A percentile compares a stretch with the other conserved stretches of the same genome.
These are phyloP conservation scores for Fusarium scirpi DNA, from an alignment of 2,329 filamentous ascomycete species.

Conservation along the genomic window DNA sequence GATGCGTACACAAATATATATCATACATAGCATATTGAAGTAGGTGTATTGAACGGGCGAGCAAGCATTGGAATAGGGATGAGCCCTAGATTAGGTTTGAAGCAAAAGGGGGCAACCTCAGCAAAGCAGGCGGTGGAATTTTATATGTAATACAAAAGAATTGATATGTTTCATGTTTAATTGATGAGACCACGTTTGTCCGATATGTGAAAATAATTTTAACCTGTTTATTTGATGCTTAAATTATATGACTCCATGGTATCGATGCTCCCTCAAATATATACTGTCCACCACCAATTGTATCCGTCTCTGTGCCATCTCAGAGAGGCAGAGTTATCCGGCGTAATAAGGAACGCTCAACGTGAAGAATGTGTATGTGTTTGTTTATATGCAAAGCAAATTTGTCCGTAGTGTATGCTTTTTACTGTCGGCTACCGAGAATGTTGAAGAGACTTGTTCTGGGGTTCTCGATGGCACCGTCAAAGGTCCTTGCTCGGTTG, in stretches of 20 bases:
- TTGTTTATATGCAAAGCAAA: neutral
- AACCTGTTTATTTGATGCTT: conserved; percentile 29
- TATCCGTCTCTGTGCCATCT: conserved; percentile 4
- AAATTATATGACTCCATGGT: conserved; percentile 25
- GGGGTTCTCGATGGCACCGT: conserved; percentile 50
- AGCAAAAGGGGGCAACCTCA: conserved; percentile 19
- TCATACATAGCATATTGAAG: conserved; percentile 12
- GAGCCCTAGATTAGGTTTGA: conserved; percentile 25
- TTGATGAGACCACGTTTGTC: neutral
- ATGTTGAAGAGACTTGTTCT: conserved; percentile 53
- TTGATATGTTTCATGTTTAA: conserved; percentile 13
- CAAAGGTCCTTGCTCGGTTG: conserved; percentile 50
- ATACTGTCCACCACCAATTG: neutral
- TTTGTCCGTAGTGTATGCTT: neutral
- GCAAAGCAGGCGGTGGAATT: conserved; percentile 14
- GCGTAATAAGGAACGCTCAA: conserved; percentile 38
- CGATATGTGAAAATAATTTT: neutral
- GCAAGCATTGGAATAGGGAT: conserved; percentile 9
- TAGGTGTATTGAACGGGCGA: conserved; percentile 12
- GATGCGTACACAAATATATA: conserved; percentile 12
- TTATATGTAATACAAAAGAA: conserved; percentile 44
- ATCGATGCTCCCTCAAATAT: conserved; percentile 24
- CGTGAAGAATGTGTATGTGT: conserved; percentile 26
- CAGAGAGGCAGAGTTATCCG: neutral
- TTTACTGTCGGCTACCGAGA: conserved; percentile 49